Conservation (phyloP, 331 rosid genomes). For the Prunus yedoensis region DNA sequence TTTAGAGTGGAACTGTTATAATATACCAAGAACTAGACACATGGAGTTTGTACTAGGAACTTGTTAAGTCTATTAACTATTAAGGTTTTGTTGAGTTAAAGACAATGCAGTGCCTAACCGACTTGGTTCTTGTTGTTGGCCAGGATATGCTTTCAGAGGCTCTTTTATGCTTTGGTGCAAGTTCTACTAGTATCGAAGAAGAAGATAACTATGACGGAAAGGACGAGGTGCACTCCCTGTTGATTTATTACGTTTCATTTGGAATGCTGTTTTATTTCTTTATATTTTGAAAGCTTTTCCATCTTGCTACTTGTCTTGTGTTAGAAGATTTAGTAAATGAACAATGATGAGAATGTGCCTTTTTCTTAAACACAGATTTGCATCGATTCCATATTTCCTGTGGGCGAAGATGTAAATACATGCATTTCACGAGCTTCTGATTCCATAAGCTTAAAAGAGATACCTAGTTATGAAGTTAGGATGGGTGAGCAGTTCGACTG, state of each 20-base stretch:
- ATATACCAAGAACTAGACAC: background rate
- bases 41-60: background rate
- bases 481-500: constrained; percentile 67
- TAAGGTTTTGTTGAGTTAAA: background rate
- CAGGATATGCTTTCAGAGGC: constrained; percentile 87
- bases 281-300: background rate
- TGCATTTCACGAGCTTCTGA: constrained; percentile 73
- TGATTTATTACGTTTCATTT: background rate
- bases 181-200: constrained; percentile 59
- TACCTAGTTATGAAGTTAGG: constrained; percentile 61
- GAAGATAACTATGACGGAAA: constrained; percentile 35
- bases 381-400: constrained; percentile 63
- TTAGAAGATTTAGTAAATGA: constrained; percentile 2
- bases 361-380: constrained; percentile 51
- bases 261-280: background rate
- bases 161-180: constrained; percentile 87
- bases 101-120: background rate
- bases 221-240: constrained; percentile 45
- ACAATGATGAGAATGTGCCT: background rate
- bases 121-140: constrained; percentile 21
- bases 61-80: background rate
- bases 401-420: constrained; percentile 51
- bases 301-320: background rate
- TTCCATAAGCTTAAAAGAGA: constrained; percentile 79
- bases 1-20: background rate